phyloP scores from a whole-genome alignment of 768 basidiomycete species.

The Mycena olivaceomarginata region DNA sequence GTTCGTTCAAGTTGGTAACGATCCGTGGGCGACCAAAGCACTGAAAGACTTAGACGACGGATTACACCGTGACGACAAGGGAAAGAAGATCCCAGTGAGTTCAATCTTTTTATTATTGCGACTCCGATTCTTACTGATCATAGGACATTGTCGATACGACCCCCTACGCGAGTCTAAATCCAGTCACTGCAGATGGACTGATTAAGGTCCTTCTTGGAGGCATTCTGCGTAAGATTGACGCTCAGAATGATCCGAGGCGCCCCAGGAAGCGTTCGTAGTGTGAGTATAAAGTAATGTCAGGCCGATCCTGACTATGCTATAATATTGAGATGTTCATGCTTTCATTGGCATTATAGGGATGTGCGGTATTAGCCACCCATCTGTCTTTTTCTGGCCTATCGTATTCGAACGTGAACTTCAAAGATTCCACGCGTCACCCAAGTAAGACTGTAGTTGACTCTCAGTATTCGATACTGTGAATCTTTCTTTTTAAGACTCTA shows the following conservation, averaged over 20 bases:
- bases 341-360: background rate
- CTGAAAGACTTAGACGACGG: slow-evolving; percentile 76
- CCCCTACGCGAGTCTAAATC: slow-evolving; percentile 28
- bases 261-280: too few relatives aligned
- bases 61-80: slow-evolving; percentile 53
- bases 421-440: background rate
- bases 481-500: too few relatives aligned
- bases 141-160: slow-evolving; percentile 43
- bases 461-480: too few relatives aligned
- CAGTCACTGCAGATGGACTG: slow-evolving; percentile 33
- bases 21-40: slow-evolving; percentile 60
- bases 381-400: too few relatives aligned
- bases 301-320: background rate
- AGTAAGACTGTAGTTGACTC: background rate
- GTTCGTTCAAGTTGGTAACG: slow-evolving; percentile 82
- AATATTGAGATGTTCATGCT: background rate
- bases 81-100: slow-evolving; percentile 66
- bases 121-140: background rate
- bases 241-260: background rate
- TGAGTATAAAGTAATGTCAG: background rate
- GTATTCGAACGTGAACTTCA: background rate
- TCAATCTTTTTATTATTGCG: background rate
- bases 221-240: slow-evolving; percentile 36
- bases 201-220: slow-evolving; percentile 37
- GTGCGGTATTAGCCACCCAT: too few relatives aligned